Conservation (phyloP, 192 early-diverging fungal genomes). For the Lunasporangiospora selenospora region DNA sequence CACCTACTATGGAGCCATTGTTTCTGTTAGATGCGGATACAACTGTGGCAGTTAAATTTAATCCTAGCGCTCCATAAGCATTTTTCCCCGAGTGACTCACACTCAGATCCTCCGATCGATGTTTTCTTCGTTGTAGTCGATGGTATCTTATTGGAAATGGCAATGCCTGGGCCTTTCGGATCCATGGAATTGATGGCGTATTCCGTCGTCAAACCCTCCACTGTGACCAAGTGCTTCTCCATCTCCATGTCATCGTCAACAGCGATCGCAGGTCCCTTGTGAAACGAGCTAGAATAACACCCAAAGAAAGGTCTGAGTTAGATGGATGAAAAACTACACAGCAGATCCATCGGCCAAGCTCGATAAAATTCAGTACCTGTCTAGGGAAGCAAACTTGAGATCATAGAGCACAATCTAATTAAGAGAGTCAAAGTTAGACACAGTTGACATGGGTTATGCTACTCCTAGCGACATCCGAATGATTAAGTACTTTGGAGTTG, state of each 20-base stretch:
- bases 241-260: conserved; percentile 60
- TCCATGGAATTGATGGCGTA: conserved; percentile 20
- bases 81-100: too few relatives aligned
- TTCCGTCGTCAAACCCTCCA: conserved; percentile 40
- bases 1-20: too few relatives aligned
- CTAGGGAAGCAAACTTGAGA: conserved; percentile 50
- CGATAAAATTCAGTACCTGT: conserved; percentile 44
- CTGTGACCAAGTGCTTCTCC: conserved; percentile 54
- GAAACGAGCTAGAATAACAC: conserved; percentile 16
- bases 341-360: background rate
- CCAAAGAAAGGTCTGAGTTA: background rate
- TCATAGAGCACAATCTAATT: conserved; percentile 53
- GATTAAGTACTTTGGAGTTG: conserved; percentile 38
- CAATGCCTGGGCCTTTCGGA: background rate
- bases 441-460: too few relatives aligned
- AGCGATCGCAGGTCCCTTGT: conserved; percentile 9
- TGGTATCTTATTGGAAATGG: conserved; percentile 3
- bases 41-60: too few relatives aligned
- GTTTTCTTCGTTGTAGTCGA: conserved; percentile 20
- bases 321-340: background rate
- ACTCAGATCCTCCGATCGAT: too few relatives aligned
- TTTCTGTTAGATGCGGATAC: too few relatives aligned
- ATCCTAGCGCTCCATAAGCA: too few relatives aligned
- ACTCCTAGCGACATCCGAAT: too few relatives aligned
- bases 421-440: too few relatives aligned